Conservation (phyloP, 192 early-diverging fungal genomes). For the Oehlia diaphana region DNA sequence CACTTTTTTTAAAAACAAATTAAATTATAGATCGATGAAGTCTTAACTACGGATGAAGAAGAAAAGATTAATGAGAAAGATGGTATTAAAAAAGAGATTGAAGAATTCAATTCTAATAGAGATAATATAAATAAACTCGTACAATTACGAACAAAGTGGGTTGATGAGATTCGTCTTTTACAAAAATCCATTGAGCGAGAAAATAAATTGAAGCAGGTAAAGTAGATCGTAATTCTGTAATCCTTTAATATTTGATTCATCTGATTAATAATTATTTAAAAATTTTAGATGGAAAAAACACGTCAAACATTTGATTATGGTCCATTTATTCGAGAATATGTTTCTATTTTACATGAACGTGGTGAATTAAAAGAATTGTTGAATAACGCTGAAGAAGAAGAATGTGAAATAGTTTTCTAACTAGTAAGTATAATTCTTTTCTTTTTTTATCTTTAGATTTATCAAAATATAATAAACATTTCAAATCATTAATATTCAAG, state of each 20-base stretch:
- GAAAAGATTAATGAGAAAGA: neutral
- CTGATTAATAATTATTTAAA: neutral
- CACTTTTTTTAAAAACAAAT: neutral
- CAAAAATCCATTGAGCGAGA: neutral
- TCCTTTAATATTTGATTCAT: neutral
- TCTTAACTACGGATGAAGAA: neutral
- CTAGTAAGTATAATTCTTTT: no score
- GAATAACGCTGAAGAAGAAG: neutral
- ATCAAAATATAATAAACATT: no score
- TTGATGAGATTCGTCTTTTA: conserved; percentile 6
- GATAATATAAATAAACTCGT: neutral
- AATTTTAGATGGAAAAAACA: conserved; percentile 19
- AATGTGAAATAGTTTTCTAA: neutral
- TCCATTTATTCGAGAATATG: conserved; percentile 26
- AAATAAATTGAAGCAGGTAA: conserved; percentile 1
- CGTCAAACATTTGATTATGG: conserved; percentile 17
- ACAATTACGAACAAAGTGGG: neutral
- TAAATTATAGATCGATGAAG: neutral
- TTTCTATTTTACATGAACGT: conserved; percentile 20
- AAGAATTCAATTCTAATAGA: neutral
- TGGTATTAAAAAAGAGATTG: neutral
- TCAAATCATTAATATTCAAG: no score
- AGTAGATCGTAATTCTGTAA: neutral
- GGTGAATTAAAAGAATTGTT: conserved; percentile 14
- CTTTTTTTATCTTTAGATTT: no score